Conservation (phyloP, 2,329 filamentous ascomycete genomes). For the Cladosporium colombiae region DNA sequence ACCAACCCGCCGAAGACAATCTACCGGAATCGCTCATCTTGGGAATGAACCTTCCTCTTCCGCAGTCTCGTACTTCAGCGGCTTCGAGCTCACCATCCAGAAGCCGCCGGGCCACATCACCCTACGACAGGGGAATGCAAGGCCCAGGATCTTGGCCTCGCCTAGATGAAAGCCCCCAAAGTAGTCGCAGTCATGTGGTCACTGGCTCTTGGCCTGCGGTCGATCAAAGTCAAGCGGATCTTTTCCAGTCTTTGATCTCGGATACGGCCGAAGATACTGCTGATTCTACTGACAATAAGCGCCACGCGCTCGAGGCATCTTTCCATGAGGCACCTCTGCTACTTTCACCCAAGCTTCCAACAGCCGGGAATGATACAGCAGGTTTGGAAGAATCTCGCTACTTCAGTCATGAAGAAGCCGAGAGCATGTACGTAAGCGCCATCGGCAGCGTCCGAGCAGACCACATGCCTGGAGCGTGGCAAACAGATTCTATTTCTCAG, state of each 20-base stretch:
- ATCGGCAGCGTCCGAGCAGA: conserved; percentile 43
- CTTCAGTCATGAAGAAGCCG: conserved; percentile 77
- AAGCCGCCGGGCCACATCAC: conserved; percentile 28
- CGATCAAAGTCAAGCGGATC: conserved; percentile 26
- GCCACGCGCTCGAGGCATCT: conserved; percentile 22
- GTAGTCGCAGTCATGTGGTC: conserved; percentile 22
- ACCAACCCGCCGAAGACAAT: conserved; percentile 34
- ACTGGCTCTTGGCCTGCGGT: conserved; percentile 32
- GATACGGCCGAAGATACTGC: conserved; percentile 2
- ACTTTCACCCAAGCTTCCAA: not conserved
- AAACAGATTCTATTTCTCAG: conserved; percentile 31
- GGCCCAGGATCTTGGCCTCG: conserved; percentile 36
- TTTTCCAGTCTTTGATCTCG: conserved; percentile 26
- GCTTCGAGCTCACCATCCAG: conserved; percentile 11
- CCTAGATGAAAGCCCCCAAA: conserved; percentile 27
- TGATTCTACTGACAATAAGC: conserved; percentile 30
- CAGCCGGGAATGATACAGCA: not conserved
- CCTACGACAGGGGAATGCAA: conserved; percentile 27
- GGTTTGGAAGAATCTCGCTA: conserved; percentile 59
- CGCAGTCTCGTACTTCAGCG: conserved; percentile 9
- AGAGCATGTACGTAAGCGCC: conserved; percentile 84
- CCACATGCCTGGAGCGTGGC: conserved; percentile 47
- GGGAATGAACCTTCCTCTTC: conserved; percentile 19
- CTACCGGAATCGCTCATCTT: conserved; percentile 33
- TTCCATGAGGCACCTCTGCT: not conserved